phyloP scores from a whole-genome alignment of 495 filamentous ascomycete genomes.

The Neurospora tetraspora region DNA sequence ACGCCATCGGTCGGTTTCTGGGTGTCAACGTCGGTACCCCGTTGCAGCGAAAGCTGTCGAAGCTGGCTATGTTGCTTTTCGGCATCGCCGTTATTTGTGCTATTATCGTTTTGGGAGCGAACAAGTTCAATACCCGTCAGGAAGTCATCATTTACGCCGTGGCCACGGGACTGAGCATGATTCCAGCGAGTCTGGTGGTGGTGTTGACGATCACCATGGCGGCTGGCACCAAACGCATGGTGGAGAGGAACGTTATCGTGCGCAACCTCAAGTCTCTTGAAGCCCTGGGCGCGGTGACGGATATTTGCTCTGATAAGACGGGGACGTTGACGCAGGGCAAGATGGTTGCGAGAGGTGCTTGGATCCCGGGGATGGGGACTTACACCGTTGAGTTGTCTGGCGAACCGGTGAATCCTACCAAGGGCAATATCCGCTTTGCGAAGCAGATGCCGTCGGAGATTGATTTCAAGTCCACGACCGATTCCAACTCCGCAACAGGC shows the following conservation, averaged over 20 bases:
- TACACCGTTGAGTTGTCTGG: slow-evolving; percentile 47
- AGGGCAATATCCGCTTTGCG: slow-evolving; percentile 17
- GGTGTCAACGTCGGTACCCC: slow-evolving; percentile 70
- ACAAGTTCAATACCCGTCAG: slow-evolving; percentile 56
- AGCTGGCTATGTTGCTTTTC: slow-evolving; percentile 66
- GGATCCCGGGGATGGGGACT: slow-evolving; percentile 56
- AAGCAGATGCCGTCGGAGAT: slow-evolving; percentile 17
- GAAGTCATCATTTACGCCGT: slow-evolving; percentile 81
- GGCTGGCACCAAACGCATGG: slow-evolving; percentile 69
- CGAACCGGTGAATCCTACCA: slow-evolving; percentile 34
- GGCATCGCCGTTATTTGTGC: slow-evolving; percentile 63
- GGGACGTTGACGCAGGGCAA: slow-evolving; percentile 69
- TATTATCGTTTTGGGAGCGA: slow-evolving; percentile 72
- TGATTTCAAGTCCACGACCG: slow-evolving; percentile 14
- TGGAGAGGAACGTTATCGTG: slow-evolving; percentile 66
- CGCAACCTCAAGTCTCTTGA: slow-evolving; percentile 63
- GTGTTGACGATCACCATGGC: slow-evolving; percentile 69
- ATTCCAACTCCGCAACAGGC: slow-evolving; percentile 5
- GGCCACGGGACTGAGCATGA: slow-evolving; percentile 58
- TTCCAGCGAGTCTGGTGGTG: slow-evolving; percentile 58
- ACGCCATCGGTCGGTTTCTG: slow-evolving; percentile 59
- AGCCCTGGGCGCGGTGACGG: slow-evolving; percentile 73
- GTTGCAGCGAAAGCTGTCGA: slow-evolving; percentile 66
- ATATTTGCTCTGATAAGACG: slow-evolving; percentile 83
- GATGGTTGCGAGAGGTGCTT: slow-evolving; percentile 69